A percentile compares a stretch with the other conserved stretches of the same genome.
Evolutionary conservation across 345 rosid genomes (phyloP).

Genomic region (Jatropha curcas): DNA sequence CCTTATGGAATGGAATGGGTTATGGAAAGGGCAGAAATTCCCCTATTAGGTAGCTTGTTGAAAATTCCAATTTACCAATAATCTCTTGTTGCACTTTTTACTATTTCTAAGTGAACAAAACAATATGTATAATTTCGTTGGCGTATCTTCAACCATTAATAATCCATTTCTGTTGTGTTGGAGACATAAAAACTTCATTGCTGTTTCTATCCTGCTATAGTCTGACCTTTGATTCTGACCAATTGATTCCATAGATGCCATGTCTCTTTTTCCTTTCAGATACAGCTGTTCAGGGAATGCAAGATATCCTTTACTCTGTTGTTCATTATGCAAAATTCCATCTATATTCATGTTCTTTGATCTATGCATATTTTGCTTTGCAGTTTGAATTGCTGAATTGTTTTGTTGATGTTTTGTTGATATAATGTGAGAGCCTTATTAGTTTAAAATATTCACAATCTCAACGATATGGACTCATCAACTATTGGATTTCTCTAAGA

Average conservation of each 20-base stretch:
- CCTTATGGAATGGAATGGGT: no score
- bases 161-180: background rate
- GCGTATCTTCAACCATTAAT: background rate
- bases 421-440: background rate
- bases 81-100: background rate
- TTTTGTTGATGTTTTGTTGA: conserved; percentile 3
- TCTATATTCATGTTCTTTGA: background rate
- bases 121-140: background rate
- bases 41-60: no score
- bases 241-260: background rate
- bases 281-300: background rate
- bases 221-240: background rate
- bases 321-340: no score
- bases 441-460: background rate
- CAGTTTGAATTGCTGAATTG: background rate
- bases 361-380: background rate
- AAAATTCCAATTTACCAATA: background rate
- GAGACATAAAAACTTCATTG: no score
- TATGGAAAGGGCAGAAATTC: no score
- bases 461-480: background rate
- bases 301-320: background rate
- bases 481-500: conserved; percentile 1
- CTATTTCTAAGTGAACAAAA: background rate
- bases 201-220: background rate
- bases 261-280: background rate